These are phyloP conservation scores for Phalaenopsis hybrid DNA, from an alignment of 116 monocot genomes.

Conservation along the genomic window DNA sequence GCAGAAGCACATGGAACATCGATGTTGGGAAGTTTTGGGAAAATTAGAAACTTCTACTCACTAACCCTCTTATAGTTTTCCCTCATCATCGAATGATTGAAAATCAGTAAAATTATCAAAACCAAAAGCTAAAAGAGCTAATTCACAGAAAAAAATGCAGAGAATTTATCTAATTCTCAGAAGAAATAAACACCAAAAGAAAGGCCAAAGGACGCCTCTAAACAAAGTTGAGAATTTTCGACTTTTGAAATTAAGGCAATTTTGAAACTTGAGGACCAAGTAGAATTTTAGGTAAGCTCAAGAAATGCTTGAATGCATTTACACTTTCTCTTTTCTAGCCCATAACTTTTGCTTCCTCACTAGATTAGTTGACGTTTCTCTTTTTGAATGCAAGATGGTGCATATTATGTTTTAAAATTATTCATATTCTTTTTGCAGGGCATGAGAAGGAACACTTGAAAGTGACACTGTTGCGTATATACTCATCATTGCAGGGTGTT, in stretches of 20 bases:
- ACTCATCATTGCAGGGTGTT: slow-evolving; percentile 85
- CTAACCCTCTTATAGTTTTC: background rate
- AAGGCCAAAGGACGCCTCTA: background rate
- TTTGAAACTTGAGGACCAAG: background rate
- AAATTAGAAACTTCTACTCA: background rate
- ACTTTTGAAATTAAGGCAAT: background rate
- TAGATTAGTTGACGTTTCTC: background rate
- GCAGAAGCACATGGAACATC: background rate
- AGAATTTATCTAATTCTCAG: background rate
- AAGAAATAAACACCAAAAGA: background rate
- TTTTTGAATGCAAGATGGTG: background rate
- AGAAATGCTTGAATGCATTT: background rate
- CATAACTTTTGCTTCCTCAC: background rate
- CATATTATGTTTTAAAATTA: background rate
- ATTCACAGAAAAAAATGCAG: background rate
- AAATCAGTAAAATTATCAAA: background rate
- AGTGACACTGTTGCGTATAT: slow-evolving; percentile 83
- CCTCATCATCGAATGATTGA: background rate
- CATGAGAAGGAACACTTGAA: slow-evolving; percentile 87
- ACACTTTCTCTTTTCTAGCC: background rate
- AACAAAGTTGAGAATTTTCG: background rate
- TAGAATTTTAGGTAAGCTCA: background rate
- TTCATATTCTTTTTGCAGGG: slow-evolving; percentile 32
- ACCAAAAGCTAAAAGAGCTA: background rate
- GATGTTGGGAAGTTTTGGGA: background rate